Percentiles rank a stretch among this genome's conserved stretches.
Conservation (phyloP, 352 stramenopile genomes). For the Globisporangium paroecandrum region DNA sequence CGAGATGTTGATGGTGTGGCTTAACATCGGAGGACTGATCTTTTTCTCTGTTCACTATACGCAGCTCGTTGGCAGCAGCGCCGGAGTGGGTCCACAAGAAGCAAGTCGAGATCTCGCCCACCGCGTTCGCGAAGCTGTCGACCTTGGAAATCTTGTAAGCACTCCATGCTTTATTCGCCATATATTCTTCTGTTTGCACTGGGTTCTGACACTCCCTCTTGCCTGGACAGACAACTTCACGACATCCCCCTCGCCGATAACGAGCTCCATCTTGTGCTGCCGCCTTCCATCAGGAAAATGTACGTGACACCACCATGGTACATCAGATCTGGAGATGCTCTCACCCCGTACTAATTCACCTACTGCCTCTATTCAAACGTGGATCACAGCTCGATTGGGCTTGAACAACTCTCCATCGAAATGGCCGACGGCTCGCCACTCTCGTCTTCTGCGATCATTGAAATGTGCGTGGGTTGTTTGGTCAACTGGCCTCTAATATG, state of each 20-base stretch:
- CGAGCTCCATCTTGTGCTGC: constrained; percentile 40
- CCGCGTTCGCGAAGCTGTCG: constrained; percentile 39
- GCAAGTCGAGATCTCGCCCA: constrained; percentile 31
- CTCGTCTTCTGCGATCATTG: constrained; percentile 21
- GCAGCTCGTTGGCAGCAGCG: constrained; percentile 30
- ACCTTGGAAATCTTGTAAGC: constrained; percentile 44
- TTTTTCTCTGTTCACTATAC: not conserved
- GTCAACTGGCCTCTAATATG: constrained; percentile 6
- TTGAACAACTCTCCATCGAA: constrained; percentile 40
- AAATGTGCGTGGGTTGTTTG: constrained; percentile 23
- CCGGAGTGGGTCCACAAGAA: constrained; percentile 29
- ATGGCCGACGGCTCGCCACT: constrained; percentile 28
- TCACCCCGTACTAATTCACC: not conserved
- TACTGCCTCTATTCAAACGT: not conserved
- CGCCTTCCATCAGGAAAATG: constrained; percentile 44
- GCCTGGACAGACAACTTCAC: constrained; percentile 31
- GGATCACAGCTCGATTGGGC: constrained; percentile 28
- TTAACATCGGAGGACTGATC: not conserved
- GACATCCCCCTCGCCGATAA: constrained; percentile 33
- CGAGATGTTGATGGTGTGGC: not conserved
- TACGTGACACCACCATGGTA: constrained; percentile 12
- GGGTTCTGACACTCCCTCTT: constrained; percentile 6
- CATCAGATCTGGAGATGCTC: not conserved
- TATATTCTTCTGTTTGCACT: not conserved
- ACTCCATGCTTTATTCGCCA: not conserved